Conservation (phyloP, 805 yeast genomes). For the Zygosaccharomyces bisporus region DNA sequence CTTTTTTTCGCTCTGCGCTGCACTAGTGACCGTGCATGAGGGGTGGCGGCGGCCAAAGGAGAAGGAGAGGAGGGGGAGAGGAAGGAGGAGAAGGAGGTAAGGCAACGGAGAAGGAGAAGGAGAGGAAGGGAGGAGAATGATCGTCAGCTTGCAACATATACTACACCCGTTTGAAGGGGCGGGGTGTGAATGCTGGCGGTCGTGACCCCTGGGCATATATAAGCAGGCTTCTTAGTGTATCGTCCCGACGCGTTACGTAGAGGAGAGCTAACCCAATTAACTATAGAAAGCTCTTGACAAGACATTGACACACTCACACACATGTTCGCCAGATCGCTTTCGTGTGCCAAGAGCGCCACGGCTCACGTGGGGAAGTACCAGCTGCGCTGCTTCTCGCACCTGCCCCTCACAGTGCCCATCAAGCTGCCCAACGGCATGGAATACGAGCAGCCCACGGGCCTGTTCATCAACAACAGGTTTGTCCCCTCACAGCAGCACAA, state of each 20-base stretch:
- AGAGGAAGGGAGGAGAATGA: neutral
- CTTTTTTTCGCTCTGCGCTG: neutral
- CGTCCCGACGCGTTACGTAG: neutral
- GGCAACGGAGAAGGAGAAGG: neutral
- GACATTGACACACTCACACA: too few relatives aligned
- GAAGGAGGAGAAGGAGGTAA: neutral
- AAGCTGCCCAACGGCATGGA: constrained; percentile 69
- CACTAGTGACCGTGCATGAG: neutral
- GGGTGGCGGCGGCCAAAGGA: neutral
- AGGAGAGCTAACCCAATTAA: too few relatives aligned
- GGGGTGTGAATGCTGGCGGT: neutral
- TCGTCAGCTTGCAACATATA: neutral
- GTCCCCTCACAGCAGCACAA: constrained; percentile 56
- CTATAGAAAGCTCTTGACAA: too few relatives aligned
- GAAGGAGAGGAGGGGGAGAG: neutral
- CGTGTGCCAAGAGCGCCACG: constrained; percentile 9
- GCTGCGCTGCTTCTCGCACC: constrained; percentile 34
- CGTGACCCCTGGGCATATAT: neutral
- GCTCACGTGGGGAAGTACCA: constrained; percentile 12
- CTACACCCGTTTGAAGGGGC: neutral
- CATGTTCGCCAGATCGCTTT: constrained; percentile 14
- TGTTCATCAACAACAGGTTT: constrained; percentile 76
- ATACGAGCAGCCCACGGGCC: constrained; percentile 77
- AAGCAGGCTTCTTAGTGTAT: neutral
- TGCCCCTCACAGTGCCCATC: constrained; percentile 46